A percentile compares a stretch with the other conserved stretches of the same genome.
phyloP scores from a whole-genome alignment of 164 flowering plant genomes.

The Hamamelis virginiana region DNA sequence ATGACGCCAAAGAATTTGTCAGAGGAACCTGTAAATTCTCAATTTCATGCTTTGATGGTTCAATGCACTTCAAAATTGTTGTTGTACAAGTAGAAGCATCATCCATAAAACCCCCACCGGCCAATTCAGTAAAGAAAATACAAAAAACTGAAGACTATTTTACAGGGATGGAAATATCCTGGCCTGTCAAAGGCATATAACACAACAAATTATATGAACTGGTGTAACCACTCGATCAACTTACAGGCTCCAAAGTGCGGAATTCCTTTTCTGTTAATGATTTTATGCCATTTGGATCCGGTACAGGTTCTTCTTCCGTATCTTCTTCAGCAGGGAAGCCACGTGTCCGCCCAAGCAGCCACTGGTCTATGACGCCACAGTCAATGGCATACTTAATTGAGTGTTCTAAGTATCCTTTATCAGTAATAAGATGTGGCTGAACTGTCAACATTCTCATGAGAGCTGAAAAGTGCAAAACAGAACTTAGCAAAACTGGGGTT shows the following conservation, averaged over 20 bases:
- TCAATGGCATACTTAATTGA: slow-evolving; percentile 68
- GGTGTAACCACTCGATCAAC: slow-evolving; percentile 16
- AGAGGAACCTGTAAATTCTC: too few species aligned
- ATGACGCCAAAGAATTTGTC: too few species aligned
- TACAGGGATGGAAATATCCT: slow-evolving; percentile 6
- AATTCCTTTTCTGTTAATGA: slow-evolving; percentile 73
- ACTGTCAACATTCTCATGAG: slow-evolving; percentile 76
- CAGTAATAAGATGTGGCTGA: slow-evolving; percentile 69
- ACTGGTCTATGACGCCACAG: slow-evolving; percentile 77
- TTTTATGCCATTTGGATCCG: slow-evolving; percentile 59
- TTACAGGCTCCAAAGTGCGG: slow-evolving; percentile 48
- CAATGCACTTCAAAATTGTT: too few species aligned
- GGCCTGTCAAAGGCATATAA: not conserved
- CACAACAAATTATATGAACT: not conserved
- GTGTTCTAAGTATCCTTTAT: slow-evolving; percentile 63
- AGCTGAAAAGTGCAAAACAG: too few species aligned
- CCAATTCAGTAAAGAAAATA: not conserved
- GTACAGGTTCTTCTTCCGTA: slow-evolving; percentile 42
- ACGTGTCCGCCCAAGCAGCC: slow-evolving; percentile 50
- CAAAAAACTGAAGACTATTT: not conserved
- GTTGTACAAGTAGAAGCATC: too few species aligned
- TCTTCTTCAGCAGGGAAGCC: slow-evolving; percentile 77
- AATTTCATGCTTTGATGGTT: too few species aligned
- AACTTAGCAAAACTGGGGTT: not conserved
- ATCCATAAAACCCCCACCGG: too few species aligned